These are phyloP conservation scores for Metschnikowia picachoensis DNA, from an alignment of 805 yeast genomes.

Conservation along the genomic window DNA sequence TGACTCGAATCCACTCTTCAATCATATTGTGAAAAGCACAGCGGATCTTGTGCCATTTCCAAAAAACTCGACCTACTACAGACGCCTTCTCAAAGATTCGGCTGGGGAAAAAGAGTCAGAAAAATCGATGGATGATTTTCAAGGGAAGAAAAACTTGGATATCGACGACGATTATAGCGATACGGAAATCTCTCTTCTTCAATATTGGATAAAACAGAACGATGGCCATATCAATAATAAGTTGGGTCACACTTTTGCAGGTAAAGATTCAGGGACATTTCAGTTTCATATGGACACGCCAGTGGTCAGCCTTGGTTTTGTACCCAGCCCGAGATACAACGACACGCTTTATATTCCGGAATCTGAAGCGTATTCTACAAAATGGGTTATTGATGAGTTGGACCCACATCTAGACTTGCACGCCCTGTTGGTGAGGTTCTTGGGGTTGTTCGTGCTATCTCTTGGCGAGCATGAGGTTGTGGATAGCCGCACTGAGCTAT, in stretches of 20 bases:
- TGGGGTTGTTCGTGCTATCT: constrained; percentile 35
- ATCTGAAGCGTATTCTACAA: constrained; percentile 31
- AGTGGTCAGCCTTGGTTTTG: constrained; percentile 30
- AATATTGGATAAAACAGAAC: constrained; percentile 36
- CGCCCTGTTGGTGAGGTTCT: constrained; percentile 31
- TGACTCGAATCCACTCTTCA: constrained; percentile 34
- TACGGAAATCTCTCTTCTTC: constrained; percentile 26
- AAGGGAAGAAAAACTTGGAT: constrained; percentile 9
- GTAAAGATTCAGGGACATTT: constrained; percentile 28
- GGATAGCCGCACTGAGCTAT: constrained; percentile 22
- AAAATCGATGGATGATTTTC: neutral
- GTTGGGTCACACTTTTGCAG: constrained; percentile 24
- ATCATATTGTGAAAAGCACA: constrained; percentile 26
- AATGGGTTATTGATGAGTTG: constrained; percentile 27
- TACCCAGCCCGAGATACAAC: constrained; percentile 27
- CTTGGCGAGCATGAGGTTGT: constrained; percentile 40
- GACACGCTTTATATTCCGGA: constrained; percentile 29
- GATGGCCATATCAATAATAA: constrained; percentile 28
- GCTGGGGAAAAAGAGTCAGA: neutral
- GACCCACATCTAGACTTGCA: constrained; percentile 31
- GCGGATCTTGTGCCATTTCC: constrained; percentile 34
- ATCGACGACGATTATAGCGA: constrained; percentile 18
- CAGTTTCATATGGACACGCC: constrained; percentile 32
- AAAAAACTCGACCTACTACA: constrained; percentile 18
- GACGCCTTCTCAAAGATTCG: constrained; percentile 17